Evolutionary conservation across 2,329 filamentous ascomycete genomes (phyloP).

Genomic region (Clarireedia monteithiana): DNA sequence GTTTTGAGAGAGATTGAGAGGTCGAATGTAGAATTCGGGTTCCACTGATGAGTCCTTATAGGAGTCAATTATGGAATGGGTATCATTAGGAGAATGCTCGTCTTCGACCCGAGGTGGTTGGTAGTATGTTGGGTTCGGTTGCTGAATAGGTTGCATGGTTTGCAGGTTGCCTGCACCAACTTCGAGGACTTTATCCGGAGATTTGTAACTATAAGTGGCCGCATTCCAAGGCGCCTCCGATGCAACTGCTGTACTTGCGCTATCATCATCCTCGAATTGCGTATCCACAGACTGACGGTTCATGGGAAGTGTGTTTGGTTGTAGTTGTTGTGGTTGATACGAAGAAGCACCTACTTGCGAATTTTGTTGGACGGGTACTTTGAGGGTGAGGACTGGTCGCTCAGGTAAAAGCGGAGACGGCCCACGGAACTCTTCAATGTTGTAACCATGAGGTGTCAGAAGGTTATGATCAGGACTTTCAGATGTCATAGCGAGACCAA

Average conservation of each 20-base stretch:
- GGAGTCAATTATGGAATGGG: slow-evolving; percentile 3
- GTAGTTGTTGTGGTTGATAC: slow-evolving; percentile 10
- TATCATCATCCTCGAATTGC: slow-evolving; percentile 28
- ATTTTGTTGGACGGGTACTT: slow-evolving; percentile 15
- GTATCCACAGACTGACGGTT: slow-evolving; percentile 25
- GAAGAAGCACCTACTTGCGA: slow-evolving; percentile 1
- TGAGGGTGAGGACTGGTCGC: slow-evolving; percentile 24
- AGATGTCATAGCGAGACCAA: slow-evolving; percentile 26
- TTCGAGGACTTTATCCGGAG: not conserved
- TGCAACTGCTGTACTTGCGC: slow-evolving; percentile 5
- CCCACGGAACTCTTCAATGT: slow-evolving; percentile 16
- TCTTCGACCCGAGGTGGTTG: not conserved
- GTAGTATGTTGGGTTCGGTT: slow-evolving; percentile 2
- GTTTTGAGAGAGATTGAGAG: slow-evolving; percentile 7
- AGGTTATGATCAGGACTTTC: slow-evolving; percentile 1
- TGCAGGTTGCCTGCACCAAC: not conserved
- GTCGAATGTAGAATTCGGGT: slow-evolving; percentile 2
- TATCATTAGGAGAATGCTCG: slow-evolving; percentile 3
- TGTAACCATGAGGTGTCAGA: slow-evolving; percentile 1
- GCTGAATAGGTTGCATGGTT: not conserved
- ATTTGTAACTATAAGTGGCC: not conserved
- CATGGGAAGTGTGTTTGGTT: slow-evolving; percentile 1
- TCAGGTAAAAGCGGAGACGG: slow-evolving; percentile 27
- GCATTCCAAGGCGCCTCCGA: slow-evolving; percentile 8
- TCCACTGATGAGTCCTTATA: slow-evolving; percentile 4